phyloP scores from a whole-genome alignment of 306 rosid genomes.

The Dalbergia cochinchinensis region DNA sequence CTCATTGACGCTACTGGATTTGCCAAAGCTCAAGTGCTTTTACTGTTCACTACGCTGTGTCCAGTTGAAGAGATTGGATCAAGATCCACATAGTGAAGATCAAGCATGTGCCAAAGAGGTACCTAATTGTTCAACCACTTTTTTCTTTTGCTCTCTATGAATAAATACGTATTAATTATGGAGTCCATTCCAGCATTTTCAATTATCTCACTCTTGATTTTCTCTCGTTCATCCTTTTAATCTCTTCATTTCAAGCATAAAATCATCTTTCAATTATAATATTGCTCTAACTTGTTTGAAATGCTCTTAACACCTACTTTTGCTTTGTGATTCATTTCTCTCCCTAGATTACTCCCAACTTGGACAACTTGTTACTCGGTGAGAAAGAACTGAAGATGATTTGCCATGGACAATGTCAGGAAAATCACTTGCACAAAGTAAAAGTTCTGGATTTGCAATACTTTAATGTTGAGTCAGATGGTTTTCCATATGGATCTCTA shows the following conservation, averaged over 20 bases:
- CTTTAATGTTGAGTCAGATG: conserved; percentile 22
- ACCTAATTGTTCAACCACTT: no score
- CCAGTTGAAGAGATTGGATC: not conserved
- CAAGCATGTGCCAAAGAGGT: conserved; percentile 7
- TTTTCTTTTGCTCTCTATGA: not conserved
- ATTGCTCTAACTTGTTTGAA: no score
- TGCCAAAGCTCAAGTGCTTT: conserved; percentile 30
- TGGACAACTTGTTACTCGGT: not conserved
- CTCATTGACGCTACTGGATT: not conserved
- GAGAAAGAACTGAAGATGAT: not conserved
- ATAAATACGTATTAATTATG: no score
- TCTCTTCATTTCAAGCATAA: no score
- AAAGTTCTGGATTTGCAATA: not conserved
- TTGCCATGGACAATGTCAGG: not conserved
- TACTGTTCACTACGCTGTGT: not conserved
- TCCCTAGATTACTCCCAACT: no score
- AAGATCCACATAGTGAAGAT: not conserved
- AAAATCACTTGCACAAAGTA: not conserved
- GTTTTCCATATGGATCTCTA: not conserved
- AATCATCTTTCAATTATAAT: no score
- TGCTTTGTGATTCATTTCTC: no score
- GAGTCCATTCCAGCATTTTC: not conserved
- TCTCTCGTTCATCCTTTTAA: no score
- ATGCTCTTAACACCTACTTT: no score
- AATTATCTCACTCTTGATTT: not conserved